These are phyloP conservation scores for Pythium apleroticum DNA, from an alignment of 352 stramenopile species.

Conservation along the genomic window DNA sequence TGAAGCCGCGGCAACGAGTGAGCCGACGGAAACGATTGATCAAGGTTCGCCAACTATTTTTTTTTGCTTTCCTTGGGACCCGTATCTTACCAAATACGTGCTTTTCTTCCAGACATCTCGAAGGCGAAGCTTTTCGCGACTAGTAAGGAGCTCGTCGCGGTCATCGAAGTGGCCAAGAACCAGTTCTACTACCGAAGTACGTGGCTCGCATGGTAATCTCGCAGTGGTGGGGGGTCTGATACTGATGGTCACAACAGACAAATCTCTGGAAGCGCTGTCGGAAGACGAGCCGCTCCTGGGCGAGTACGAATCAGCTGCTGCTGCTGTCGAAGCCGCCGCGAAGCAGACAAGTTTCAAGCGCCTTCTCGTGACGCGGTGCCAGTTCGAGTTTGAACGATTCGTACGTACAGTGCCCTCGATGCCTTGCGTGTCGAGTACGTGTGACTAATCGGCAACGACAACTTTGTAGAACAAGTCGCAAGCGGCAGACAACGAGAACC, in stretches of 20 bases:
- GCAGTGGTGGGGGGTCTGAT: background rate
- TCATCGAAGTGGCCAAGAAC: constrained; percentile 45
- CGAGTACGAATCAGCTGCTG: constrained; percentile 45
- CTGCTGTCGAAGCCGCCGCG: constrained; percentile 44
- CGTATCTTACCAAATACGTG: background rate
- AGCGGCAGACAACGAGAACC: constrained; percentile 33
- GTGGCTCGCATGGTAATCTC: too few relatives aligned
- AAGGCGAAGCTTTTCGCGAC: constrained; percentile 43
- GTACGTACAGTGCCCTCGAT: constrained; percentile 28
- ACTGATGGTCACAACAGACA: constrained; percentile 32
- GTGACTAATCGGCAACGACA: background rate
- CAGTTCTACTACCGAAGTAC: constrained; percentile 66
- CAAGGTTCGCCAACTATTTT: constrained; percentile 13
- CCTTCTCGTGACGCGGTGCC: constrained; percentile 74
- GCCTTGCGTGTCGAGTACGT: background rate
- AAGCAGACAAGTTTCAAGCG: constrained; percentile 69
- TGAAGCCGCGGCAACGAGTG: constrained; percentile 25
- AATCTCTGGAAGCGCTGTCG: constrained; percentile 45
- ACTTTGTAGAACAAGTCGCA: constrained; percentile 43
- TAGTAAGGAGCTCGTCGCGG: constrained; percentile 38
- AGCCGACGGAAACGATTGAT: constrained; percentile 1
- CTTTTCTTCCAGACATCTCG: constrained; percentile 19
- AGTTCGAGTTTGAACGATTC: constrained; percentile 81
- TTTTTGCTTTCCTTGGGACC: background rate
- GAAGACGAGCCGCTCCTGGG: constrained; percentile 70